phyloP scores from a whole-genome alignment of 129 eudicot species.

The Escallonia rubra region DNA sequence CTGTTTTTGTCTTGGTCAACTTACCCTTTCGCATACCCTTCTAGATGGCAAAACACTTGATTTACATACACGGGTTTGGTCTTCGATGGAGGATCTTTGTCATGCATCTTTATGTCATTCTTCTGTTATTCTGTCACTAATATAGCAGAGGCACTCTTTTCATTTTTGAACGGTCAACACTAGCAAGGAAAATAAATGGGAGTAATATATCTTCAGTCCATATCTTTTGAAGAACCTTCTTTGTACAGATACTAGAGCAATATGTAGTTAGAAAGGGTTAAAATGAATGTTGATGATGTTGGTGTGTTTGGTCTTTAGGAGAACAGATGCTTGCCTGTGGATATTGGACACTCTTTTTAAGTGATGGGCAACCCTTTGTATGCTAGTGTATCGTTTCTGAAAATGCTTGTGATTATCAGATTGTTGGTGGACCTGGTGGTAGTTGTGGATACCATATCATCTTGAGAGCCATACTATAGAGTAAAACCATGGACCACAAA shows the following conservation, averaged over 20 bases:
- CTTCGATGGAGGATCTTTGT: neutral
- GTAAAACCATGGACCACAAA: neutral
- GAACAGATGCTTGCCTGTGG: neutral
- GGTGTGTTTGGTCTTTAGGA: neutral
- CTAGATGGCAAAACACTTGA: neutral
- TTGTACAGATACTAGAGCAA: neutral
- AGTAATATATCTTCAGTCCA: no score
- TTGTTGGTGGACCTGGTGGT: constrained; percentile 3
- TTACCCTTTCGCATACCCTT: neutral
- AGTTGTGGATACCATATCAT: constrained; percentile 4
- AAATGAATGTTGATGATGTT: neutral
- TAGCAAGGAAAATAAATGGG: neutral
- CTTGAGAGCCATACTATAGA: constrained; percentile 1
- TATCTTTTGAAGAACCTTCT: no score
- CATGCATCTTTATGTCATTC: neutral
- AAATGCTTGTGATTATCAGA: neutral
- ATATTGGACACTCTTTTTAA: neutral
- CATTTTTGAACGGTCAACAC: neutral
- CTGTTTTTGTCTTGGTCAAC: constrained; percentile 1
- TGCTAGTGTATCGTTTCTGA: neutral
- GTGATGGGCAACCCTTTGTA: neutral
- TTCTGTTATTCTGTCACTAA: neutral
- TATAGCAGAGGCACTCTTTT: no score
- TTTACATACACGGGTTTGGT: constrained; percentile 6
- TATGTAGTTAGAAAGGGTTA: neutral